Percentiles rank a stretch among this genome's conserved stretches.
These are phyloP conservation scores for Solanum paucissectum DNA, from an alignment of 257 asterid species.

Conservation along the genomic window DNA sequence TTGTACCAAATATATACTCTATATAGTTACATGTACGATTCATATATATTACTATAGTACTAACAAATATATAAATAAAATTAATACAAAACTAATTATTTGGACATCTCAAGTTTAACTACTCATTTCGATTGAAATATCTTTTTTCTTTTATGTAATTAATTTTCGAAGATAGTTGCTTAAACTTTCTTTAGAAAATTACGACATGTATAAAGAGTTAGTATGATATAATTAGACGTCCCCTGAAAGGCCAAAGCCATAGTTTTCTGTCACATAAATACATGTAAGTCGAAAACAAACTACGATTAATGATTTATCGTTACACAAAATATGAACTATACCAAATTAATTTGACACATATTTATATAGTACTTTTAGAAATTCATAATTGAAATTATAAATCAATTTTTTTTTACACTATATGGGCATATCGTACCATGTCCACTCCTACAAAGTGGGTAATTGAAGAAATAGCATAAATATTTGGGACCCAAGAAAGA, in stretches of 20 bases:
- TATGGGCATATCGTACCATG: not conserved
- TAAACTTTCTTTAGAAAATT: too few relatives aligned
- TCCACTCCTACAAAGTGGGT: not conserved
- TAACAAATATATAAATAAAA: too few relatives aligned
- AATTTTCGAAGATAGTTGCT: too few relatives aligned
- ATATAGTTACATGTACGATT: too few relatives aligned
- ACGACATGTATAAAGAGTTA: too few relatives aligned
- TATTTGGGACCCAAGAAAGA: not conserved
- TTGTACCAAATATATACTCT: too few relatives aligned
- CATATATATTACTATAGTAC: too few relatives aligned
- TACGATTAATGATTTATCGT: not conserved
- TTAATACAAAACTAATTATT: too few relatives aligned
- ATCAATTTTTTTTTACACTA: not conserved
- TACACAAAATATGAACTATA: not conserved
- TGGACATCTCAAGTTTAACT: too few relatives aligned
- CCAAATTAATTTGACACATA: not conserved
- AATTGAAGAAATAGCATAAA: not conserved
- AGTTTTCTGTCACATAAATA: too few relatives aligned
- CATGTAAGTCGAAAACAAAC: not conserved
- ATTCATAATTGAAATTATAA: not conserved
- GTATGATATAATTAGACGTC: not conserved
- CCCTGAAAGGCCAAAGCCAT: not conserved
- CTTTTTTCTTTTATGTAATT: too few relatives aligned
- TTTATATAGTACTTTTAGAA: not conserved
- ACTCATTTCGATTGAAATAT: too few relatives aligned